phyloP scores from a whole-genome alignment of 1,284 basidiomycete genomes.

The Ganoderma lingzhi region DNA sequence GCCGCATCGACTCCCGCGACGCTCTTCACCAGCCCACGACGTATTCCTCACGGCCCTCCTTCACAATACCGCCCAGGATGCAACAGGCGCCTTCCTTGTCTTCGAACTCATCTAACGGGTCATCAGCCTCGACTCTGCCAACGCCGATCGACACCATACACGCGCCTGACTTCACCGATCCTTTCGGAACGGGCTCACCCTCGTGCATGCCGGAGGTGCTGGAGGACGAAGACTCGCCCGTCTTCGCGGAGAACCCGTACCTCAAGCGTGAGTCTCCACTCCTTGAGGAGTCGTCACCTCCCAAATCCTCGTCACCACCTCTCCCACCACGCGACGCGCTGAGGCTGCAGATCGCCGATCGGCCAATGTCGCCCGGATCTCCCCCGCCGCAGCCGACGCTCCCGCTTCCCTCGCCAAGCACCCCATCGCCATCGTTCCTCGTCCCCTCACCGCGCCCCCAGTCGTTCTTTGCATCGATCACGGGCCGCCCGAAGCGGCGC shows the following conservation, averaged over 20 bases:
- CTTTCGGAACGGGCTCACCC: slow-evolving; percentile 26
- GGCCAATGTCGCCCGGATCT: slow-evolving; percentile 29
- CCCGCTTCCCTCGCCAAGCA: slow-evolving; percentile 39
- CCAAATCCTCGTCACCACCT: slow-evolving; percentile 18
- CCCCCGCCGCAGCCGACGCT: slow-evolving; percentile 39
- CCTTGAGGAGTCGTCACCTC: slow-evolving; percentile 12
- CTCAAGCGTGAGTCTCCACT: slow-evolving; percentile 32
- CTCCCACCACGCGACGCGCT: slow-evolving; percentile 19
- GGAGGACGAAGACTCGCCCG: slow-evolving; percentile 20
- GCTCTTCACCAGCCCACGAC: slow-evolving; percentile 15
- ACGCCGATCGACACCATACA: slow-evolving; percentile 35
- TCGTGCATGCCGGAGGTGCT: slow-evolving; percentile 28
- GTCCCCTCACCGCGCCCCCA: slow-evolving; percentile 34
- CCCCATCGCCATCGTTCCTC: slow-evolving; percentile 40
- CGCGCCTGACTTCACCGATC: slow-evolving; percentile 23
- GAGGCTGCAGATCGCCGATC: slow-evolving; percentile 24
- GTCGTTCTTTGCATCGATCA: slow-evolving; percentile 38
- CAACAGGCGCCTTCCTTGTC: slow-evolving; percentile 27
- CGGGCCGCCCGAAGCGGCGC: slow-evolving; percentile 33
- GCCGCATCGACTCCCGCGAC: slow-evolving; percentile 30
- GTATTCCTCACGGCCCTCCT: slow-evolving; percentile 30
- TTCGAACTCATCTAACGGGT: slow-evolving; percentile 33
- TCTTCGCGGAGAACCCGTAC: slow-evolving; percentile 35
- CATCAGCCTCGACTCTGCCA: slow-evolving; percentile 35
- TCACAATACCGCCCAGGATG: slow-evolving; percentile 24